Percentiles rank a stretch among this genome's conserved stretches.
These are phyloP conservation scores for Ogataea pilisensis DNA, from an alignment of 805 yeast species.

Conservation along the genomic window DNA sequence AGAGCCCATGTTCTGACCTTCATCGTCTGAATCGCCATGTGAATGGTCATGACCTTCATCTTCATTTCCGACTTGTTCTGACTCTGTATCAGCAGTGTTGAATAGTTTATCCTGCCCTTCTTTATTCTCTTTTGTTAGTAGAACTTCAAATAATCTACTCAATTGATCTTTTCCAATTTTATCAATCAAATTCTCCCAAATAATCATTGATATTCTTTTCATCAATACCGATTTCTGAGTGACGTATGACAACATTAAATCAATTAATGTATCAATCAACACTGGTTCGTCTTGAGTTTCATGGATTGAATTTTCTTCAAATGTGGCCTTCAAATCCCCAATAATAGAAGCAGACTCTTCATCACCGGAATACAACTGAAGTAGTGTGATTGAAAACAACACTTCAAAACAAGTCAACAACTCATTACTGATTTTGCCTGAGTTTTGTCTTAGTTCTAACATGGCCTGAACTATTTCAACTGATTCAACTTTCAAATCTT, in stretches of 20 bases:
- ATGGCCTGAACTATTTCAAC: slow-evolving; percentile 44
- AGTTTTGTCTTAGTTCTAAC: slow-evolving; percentile 29
- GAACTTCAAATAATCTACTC: slow-evolving; percentile 47
- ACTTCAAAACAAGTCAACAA: slow-evolving; percentile 58
- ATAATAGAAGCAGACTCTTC: slow-evolving; percentile 72
- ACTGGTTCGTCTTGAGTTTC: slow-evolving; percentile 35
- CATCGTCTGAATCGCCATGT: slow-evolving; percentile 27
- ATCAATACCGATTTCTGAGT: slow-evolving; percentile 55
- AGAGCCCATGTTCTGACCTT: too few species aligned
- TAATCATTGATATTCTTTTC: slow-evolving; percentile 49
- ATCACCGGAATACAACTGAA: slow-evolving; percentile 76
- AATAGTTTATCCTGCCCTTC: slow-evolving; percentile 77
- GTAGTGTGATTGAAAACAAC: slow-evolving; percentile 66
- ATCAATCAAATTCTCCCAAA: slow-evolving; percentile 47
- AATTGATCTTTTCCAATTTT: slow-evolving; percentile 43
- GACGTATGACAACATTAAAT: slow-evolving; percentile 52
- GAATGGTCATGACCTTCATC: slow-evolving; percentile 31
- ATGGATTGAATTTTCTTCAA: slow-evolving; percentile 40
- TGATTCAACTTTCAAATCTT: slow-evolving; percentile 44
- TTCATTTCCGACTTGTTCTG: slow-evolving; percentile 42
- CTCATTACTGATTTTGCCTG: slow-evolving; percentile 23
- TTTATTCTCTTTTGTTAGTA: slow-evolving; percentile 68
- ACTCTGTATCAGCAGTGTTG: slow-evolving; percentile 55
- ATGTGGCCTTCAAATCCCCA: slow-evolving; percentile 66
- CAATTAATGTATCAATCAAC: slow-evolving; percentile 35